Conservation (phyloP, 371 early-diverging fungal genomes). For the Mucor indicus region DNA sequence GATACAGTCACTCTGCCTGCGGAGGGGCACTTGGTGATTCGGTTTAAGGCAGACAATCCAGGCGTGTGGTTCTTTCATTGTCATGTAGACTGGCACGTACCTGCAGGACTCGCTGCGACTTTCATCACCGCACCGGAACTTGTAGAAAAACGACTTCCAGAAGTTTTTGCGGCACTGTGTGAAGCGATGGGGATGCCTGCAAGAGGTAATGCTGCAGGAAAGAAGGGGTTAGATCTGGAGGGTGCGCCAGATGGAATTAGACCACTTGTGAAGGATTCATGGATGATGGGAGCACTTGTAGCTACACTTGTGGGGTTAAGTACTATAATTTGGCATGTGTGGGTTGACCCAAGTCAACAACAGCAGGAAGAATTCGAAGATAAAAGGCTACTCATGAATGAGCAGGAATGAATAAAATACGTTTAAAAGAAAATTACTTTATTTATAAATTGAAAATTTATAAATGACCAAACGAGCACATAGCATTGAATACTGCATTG, state of each 20-base stretch:
- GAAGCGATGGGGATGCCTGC: constrained; percentile 38
- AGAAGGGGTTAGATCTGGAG: constrained; percentile 48
- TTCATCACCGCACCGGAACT: constrained; percentile 62
- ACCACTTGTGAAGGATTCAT: constrained; percentile 40
- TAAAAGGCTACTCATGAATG: no score
- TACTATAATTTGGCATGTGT: constrained; percentile 69
- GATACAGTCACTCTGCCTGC: constrained; percentile 59
- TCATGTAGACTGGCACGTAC: constrained; percentile 19
- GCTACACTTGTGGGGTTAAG: constrained; percentile 64
- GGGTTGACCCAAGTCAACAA: constrained; percentile 14
- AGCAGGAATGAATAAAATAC: no score
- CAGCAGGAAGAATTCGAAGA: no score
- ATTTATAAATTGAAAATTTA: no score
- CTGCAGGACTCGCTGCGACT: constrained; percentile 44
- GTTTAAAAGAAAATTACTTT: no score
- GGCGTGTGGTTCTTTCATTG: constrained; percentile 67
- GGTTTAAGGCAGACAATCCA: constrained; percentile 56
- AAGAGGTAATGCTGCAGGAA: constrained; percentile 55
- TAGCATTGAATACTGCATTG: no score
- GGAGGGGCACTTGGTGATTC: constrained; percentile 54
- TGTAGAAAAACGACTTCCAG: constrained; percentile 32
- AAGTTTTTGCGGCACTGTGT: constrained; percentile 43
- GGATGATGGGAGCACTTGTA: constrained; percentile 57
- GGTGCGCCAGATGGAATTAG: constrained; percentile 50
- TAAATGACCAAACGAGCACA: no score